A percentile compares a stretch with the other conserved stretches of the same genome.
Evolutionary conservation across 2,329 filamentous ascomycete genomes (phyloP).

Genomic region (Fusarium citri): DNA sequence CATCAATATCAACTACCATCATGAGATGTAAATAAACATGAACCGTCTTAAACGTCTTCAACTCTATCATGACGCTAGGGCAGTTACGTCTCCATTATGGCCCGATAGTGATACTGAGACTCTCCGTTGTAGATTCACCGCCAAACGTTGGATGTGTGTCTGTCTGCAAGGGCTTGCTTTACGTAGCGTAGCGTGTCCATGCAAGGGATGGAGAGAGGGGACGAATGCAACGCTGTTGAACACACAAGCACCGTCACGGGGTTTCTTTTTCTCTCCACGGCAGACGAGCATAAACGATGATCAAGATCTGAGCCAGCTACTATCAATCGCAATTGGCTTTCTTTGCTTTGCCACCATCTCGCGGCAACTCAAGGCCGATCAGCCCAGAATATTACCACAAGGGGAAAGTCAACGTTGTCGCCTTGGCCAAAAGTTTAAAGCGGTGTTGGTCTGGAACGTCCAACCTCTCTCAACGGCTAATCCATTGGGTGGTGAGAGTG

Average conservation of each 20-base stretch:
- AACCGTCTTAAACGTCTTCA: slow-evolving; percentile 22
- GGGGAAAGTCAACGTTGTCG: slow-evolving; percentile 34
- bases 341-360: slow-evolving; percentile 16
- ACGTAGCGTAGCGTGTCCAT: slow-evolving; percentile 36
- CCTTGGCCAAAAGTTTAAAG: slow-evolving; percentile 41
- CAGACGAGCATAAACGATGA: background rate
- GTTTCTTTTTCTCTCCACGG: background rate
- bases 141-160: slow-evolving; percentile 25
- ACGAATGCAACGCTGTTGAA: slow-evolving; percentile 25
- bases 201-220: slow-evolving; percentile 39
- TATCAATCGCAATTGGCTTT: slow-evolving; percentile 15
- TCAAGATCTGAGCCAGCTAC: background rate
- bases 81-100: slow-evolving; percentile 33
- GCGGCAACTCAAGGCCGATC: slow-evolving; percentile 13
- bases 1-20: background rate
- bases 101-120: slow-evolving; percentile 18
- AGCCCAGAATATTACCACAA: slow-evolving; percentile 3
- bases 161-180: slow-evolving; percentile 19
- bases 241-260: slow-evolving; percentile 24
- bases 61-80: slow-evolving; percentile 11
- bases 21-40: slow-evolving; percentile 21
- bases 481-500: slow-evolving; percentile 13
- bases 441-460: slow-evolving; percentile 29
- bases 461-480: slow-evolving; percentile 23
- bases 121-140: slow-evolving; percentile 43